Evolutionary conservation across 768 basidiomycete genomes (phyloP), one percentile per base, ranked within the genome.

Genomic region (Hydnomerulius pinastri): DNA sequence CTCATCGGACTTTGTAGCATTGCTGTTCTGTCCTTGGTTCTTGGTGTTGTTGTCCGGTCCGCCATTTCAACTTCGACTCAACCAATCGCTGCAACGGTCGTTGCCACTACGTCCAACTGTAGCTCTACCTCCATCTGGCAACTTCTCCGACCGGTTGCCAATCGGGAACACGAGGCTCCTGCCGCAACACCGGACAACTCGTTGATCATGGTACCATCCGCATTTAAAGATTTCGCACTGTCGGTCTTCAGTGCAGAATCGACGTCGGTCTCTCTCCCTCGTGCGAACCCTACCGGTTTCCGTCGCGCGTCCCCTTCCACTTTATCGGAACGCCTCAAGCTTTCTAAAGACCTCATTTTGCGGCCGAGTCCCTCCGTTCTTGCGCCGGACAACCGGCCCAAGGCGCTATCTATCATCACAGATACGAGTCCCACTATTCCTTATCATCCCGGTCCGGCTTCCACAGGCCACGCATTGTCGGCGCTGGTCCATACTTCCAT

Each of bases 1-100:
- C 61, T 61, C 20, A 62, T 45, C 24, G 23, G 21, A 43, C 36
- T 53, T 24, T 39, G n/a, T 54, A 90, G 87, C 41, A 77, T 90
- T 52, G 84, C 86, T 1, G 64, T 90, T 41, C 69, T 90, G 55
- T 86, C 86, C 32, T 72, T 90, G 32, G 74, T 89, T n/a, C 71
- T 87, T 24, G 74, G 85, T 67, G 28, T 81, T 36, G 71, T 83
- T 7, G 59, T 69, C 32, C 65, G 67, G 18, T 51, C 65, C 18
- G 54, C 58, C 6, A 50, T 70, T 38, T 49, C 61, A 17, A 37
- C 50, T 27, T 55, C 65, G 18, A 48, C 59, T 32, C 64, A 66
- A 32, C 54, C 56, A n/a, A 52, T 58, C 17, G 50, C 55, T 20
- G 38, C 66, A 5, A 43, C 58, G 18, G 37, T 57, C 37, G 20